Evolutionary conservation across 2,329 filamentous ascomycete species (phyloP).

Genomic region (Trichoderma koningiopsis): DNA sequence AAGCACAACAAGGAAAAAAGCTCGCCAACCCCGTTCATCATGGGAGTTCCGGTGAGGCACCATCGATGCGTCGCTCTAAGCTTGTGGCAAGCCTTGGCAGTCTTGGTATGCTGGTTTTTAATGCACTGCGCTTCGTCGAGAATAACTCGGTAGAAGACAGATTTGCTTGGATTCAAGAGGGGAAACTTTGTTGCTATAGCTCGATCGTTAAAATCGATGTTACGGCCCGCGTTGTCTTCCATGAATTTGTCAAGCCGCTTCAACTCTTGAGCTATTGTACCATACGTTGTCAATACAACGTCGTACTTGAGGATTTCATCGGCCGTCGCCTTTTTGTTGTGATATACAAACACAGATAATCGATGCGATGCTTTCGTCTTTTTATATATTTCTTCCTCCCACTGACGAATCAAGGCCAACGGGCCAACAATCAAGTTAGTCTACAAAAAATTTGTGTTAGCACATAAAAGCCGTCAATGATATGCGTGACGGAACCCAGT

Average conservation of each 20-base stretch:
- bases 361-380: constrained; percentile 64
- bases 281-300: constrained; percentile 84
- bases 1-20: constrained; percentile 78
- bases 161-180: constrained; percentile 59
- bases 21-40: constrained; percentile 84
- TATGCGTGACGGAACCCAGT: too few relatives aligned
- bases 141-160: constrained; percentile 78
- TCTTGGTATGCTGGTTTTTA: constrained; percentile 74
- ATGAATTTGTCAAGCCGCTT: constrained; percentile 62
- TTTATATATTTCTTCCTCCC: constrained; percentile 75
- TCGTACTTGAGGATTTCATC: constrained; percentile 68
- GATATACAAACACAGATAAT: constrained; percentile 69
- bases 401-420: constrained; percentile 78
- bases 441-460: constrained; percentile 42
- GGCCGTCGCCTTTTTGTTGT: constrained; percentile 65
- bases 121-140: constrained; percentile 86
- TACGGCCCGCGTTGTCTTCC: constrained; percentile 49
- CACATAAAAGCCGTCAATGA: neutral
- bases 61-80: constrained; percentile 73
- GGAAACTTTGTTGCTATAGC: constrained; percentile 47
- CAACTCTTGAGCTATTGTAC: constrained; percentile 66
- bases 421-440: constrained; percentile 84
- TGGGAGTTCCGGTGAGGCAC: constrained; percentile 81
- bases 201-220: constrained; percentile 43
- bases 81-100: constrained; percentile 66